Evolutionary conservation across 2,329 filamentous ascomycete genomes (phyloP).

Genomic region (Fusarium tanahbumbuense): DNA sequence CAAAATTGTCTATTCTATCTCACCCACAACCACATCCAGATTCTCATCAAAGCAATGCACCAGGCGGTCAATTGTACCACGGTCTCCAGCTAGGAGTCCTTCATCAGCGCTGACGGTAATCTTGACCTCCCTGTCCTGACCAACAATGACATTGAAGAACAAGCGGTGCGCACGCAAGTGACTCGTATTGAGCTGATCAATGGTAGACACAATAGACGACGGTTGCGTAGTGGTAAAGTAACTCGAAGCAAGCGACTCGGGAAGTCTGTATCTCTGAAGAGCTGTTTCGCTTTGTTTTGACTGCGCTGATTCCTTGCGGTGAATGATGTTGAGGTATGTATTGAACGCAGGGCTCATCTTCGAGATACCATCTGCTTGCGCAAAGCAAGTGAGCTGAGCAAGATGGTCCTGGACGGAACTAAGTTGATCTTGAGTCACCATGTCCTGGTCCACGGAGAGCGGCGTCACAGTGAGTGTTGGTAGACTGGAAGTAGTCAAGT

Average conservation of each 20-base stretch:
- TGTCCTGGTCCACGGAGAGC: not conserved
- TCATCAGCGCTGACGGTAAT: not conserved
- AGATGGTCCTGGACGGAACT: slow-evolving; percentile 6
- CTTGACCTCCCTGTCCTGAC: not conserved
- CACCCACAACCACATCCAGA: not conserved
- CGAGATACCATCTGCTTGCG: not conserved
- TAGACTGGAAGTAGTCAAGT: slow-evolving; percentile 2
- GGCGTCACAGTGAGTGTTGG: slow-evolving; percentile 21
- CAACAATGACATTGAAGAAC: slow-evolving; percentile 6
- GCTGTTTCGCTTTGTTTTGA: rapidly evolving
- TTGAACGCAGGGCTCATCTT: not conserved
- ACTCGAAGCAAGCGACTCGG: slow-evolving; percentile 5
- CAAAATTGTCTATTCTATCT: not conserved
- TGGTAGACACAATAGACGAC: not conserved
- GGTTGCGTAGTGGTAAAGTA: slow-evolving; percentile 10
- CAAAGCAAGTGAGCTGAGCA: slow-evolving; percentile 11
- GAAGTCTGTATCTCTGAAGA: slow-evolving; percentile 6
- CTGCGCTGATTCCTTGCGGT: not conserved
- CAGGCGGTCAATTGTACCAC: not conserved
- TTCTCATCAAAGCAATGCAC: not conserved
- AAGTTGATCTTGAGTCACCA: not conserved
- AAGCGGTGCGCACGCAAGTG: not conserved
- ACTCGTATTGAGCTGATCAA: not conserved
- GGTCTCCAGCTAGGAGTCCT: not conserved
- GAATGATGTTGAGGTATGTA: slow-evolving; percentile 20